Conservation (phyloP, 2,329 filamentous ascomycete species). For the Amauroascus niger region DNA sequence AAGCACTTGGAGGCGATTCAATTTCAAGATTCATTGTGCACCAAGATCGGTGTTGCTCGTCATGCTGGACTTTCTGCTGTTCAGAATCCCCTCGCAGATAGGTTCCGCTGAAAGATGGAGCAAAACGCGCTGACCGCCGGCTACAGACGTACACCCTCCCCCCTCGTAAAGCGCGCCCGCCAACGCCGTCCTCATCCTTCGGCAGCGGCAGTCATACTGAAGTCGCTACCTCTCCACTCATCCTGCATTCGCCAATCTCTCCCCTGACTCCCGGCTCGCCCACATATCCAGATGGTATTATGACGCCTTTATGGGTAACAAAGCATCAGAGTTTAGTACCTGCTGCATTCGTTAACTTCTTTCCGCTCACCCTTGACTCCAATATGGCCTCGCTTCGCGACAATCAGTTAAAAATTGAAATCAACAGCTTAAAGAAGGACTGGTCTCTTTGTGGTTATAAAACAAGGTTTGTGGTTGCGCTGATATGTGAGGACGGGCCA, state of each 20-base stretch:
- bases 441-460: slow-evolving; percentile 56
- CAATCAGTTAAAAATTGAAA: slow-evolving; percentile 77
- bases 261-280: slow-evolving; percentile 74
- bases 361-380: slow-evolving; percentile 61
- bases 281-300: slow-evolving; percentile 80
- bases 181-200: slow-evolving; percentile 39
- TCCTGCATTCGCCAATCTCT: slow-evolving; percentile 85
- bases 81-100: no score
- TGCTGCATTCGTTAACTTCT: slow-evolving; percentile 71
- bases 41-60: no score
- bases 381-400: slow-evolving; percentile 70
- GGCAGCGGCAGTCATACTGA: slow-evolving; percentile 43
- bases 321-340: slow-evolving; percentile 84
- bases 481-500: slow-evolving; percentile 64
- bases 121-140: neutral
- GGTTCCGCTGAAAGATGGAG: neutral
- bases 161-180: slow-evolving; percentile 53
- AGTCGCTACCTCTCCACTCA: slow-evolving; percentile 38
- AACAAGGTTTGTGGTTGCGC: slow-evolving; percentile 63
- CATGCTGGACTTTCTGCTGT: no score
- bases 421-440: slow-evolving; percentile 63
- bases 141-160: slow-evolving; percentile 47
- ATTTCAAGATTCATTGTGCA: no score
- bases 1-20: no score
- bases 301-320: slow-evolving; percentile 69